These are phyloP conservation scores for Arthrinium phaeospermum DNA, from an alignment of 2,329 filamentous ascomycete species.

Conservation along the genomic window DNA sequence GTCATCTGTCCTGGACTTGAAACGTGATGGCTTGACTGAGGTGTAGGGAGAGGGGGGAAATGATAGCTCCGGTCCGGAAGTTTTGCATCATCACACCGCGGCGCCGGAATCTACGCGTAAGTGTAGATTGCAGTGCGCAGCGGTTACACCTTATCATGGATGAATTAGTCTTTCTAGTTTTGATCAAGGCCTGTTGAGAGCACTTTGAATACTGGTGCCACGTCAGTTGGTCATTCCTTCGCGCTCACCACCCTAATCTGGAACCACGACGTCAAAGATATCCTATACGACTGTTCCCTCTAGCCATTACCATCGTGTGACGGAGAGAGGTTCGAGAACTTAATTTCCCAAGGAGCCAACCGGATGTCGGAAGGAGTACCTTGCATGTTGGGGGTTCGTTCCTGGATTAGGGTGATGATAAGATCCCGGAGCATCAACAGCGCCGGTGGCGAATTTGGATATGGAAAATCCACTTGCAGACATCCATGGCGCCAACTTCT, in stretches of 20 bases:
- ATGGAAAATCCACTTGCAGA: background rate
- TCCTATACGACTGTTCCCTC: background rate
- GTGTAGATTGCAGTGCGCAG: background rate
- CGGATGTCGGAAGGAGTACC: background rate
- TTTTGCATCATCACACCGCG: background rate
- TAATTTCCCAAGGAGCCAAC: background rate
- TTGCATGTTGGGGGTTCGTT: background rate
- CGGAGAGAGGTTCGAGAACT: background rate
- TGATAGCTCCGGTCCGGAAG: background rate
- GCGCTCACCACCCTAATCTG: background rate
- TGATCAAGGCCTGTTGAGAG: background rate
- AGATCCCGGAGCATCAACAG: background rate
- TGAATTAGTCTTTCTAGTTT: background rate
- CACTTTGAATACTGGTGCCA: background rate
- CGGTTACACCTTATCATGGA: background rate
- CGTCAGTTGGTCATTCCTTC: background rate
- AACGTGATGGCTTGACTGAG: background rate
- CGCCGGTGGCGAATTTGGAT: background rate
- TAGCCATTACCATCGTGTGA: background rate
- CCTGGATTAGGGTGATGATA: background rate
- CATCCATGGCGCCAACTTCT: background rate
- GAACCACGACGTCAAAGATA: background rate
- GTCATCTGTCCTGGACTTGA: constrained; percentile 9
- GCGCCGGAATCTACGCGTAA: background rate
- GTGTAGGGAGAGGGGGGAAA: background rate